Percentiles rank a stretch among this genome's conserved stretches.
These are phyloP conservation scores for Parastagonospora avenae DNA, from an alignment of 2,329 filamentous ascomycete species.

Conservation along the genomic window DNA sequence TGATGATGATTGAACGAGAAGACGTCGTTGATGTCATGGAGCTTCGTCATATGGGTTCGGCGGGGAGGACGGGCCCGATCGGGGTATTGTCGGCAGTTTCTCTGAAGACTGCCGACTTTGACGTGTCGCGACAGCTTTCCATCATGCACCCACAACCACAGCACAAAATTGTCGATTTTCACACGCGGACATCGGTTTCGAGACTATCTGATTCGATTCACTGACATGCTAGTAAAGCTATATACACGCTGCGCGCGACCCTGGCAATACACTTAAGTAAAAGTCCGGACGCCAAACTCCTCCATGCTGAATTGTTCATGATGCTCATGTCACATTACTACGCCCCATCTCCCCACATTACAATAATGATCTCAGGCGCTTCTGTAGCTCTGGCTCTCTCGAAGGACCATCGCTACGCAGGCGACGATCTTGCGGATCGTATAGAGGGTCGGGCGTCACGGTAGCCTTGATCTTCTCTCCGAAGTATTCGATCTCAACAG, in stretches of 20 bases:
- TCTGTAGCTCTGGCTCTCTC: constrained; percentile 23
- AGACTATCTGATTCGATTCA: background rate
- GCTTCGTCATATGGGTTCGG: constrained; percentile 24
- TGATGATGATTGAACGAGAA: constrained; percentile 48
- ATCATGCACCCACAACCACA: background rate
- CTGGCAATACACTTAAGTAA: background rate
- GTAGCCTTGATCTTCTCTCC: constrained; percentile 60
- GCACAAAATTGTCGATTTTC: background rate
- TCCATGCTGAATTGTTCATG: constrained; percentile 16
- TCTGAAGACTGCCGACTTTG: background rate
- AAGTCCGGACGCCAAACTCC: constrained; percentile 9
- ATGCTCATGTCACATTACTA: constrained; percentile 14
- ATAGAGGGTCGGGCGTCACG: constrained; percentile 57
- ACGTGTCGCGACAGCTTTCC: background rate
- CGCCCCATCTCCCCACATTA: constrained; percentile 5
- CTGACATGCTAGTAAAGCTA: background rate
- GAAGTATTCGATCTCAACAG: constrained; percentile 67
- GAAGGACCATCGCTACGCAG: constrained; percentile 34
- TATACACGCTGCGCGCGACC: background rate
- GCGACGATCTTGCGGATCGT: constrained; percentile 50
- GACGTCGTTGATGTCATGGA: constrained; percentile 56
- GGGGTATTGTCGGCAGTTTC: no score
- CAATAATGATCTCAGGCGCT: constrained; percentile 27
- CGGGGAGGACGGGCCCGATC: no score
- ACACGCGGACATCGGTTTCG: background rate